phyloP scores from a whole-genome alignment of 169 alveolate genomes.

The Condylostoma magnum region DNA sequence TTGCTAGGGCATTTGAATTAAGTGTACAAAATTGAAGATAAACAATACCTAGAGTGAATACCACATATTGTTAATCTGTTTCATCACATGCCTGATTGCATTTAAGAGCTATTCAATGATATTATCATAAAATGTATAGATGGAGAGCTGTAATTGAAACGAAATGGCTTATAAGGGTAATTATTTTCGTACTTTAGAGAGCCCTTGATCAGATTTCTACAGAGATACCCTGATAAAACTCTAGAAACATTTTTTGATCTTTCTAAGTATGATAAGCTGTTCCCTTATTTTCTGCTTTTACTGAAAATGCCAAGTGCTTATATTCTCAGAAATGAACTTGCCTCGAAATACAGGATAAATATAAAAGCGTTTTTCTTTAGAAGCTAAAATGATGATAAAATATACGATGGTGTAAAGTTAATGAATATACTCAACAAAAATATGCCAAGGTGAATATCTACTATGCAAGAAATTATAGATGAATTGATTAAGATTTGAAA shows the following conservation, averaged over 20 bases:
- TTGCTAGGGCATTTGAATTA: slow-evolving; percentile 5
- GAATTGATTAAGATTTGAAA: not conserved
- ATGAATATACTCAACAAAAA: slow-evolving; percentile 1
- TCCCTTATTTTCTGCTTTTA: not conserved
- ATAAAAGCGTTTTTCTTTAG: not conserved
- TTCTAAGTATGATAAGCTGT: not conserved
- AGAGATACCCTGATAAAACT: slow-evolving; percentile 20
- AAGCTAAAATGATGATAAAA: not conserved
- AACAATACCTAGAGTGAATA: not conserved
- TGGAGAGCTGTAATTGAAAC: slow-evolving; percentile 14
- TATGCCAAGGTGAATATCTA: slow-evolving; percentile 26
- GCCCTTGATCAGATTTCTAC: slow-evolving; percentile 4
- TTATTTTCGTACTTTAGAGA: slow-evolving; percentile 1
- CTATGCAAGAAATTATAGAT: not conserved
- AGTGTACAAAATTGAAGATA: not conserved
- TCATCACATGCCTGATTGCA: slow-evolving; percentile 18
- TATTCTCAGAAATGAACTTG: not conserved
- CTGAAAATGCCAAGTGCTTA: slow-evolving; percentile 15
- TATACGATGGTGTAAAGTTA: slow-evolving; percentile 7
- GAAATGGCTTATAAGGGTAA: slow-evolving; percentile 14
- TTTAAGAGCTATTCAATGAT: not conserved
- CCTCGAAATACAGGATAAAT: not conserved
- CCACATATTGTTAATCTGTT: slow-evolving; percentile 24
- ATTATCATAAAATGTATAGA: slow-evolving; percentile 12
- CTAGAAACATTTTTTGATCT: slow-evolving; percentile 14